These are phyloP conservation scores for Cerrena zonata DNA, from an alignment of 1,284 basidiomycete genomes.

Conservation along the genomic window DNA sequence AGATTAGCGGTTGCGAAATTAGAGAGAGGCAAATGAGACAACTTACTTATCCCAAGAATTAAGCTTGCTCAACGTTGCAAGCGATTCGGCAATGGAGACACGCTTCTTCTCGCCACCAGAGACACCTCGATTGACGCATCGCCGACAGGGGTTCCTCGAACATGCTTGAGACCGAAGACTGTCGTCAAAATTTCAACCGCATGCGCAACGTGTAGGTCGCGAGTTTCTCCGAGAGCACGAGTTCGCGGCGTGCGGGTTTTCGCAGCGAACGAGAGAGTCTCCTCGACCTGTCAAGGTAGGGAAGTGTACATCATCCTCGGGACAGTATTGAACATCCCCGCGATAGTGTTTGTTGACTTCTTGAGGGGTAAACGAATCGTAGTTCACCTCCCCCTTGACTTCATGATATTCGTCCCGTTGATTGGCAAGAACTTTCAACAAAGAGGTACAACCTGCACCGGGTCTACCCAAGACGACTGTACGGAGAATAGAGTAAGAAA, in stretches of 20 bases:
- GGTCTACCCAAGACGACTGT: conserved; percentile 58
- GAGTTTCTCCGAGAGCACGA: conserved; percentile 38
- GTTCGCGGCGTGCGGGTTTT: conserved; percentile 52
- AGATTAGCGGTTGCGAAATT: background rate
- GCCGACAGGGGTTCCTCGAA: conserved; percentile 58
- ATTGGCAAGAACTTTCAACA: conserved; percentile 71
- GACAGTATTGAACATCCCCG: conserved; percentile 64
- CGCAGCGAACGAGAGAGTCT: conserved; percentile 62
- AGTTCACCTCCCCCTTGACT: conserved; percentile 60
- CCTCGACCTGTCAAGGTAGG: conserved; percentile 67
- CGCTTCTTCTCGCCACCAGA: conserved; percentile 81
- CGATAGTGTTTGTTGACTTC: conserved; percentile 51
- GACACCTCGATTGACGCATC: conserved; percentile 73
- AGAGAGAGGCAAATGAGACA: background rate
- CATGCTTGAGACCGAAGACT: conserved; percentile 70
- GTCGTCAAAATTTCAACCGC: conserved; percentile 55
- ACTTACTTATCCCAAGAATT: conserved; percentile 71
- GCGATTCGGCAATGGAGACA: conserved; percentile 69
- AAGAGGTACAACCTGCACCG: conserved; percentile 67
- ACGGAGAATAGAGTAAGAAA: background rate
- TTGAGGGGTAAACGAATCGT: conserved; percentile 57
- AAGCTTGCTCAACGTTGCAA: conserved; percentile 54
- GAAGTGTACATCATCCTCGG: conserved; percentile 72
- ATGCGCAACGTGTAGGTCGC: conserved; percentile 42
- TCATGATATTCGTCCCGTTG: conserved; percentile 54